Base-by-base conservation (phyloP, 352 stramenopile species). In the Pythium biforme region DNA sequence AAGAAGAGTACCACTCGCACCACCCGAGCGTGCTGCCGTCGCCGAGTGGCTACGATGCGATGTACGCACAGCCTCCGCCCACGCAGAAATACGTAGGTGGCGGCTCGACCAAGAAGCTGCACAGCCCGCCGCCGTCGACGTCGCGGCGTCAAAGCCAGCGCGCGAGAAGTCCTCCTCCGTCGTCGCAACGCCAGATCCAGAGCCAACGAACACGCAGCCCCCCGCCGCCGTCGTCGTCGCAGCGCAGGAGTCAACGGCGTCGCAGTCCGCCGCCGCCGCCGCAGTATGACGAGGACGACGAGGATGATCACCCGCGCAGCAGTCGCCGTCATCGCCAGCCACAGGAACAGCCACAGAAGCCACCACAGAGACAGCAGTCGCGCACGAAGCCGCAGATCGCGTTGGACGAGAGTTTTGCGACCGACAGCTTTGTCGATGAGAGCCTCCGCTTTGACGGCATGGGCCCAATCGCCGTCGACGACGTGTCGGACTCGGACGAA, bases 401-500 rank as follows among this genome's bases (percentile, higher is more conserved):
- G 20, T 7, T 33, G 8, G 39, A 57, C 41, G 64, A 75, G 26
- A 64, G 57, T 26, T 64, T 64, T n/a, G 57, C 48, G 12, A 40
- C 57, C 29, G 73, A 74, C 20, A 59, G 69, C 25, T 62, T 66
- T 47, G 46, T 64, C 33, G 75, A 89, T 23, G 72, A 80, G 5
- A 64, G 59, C 47, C 20, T 67, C 7, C 58, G 59, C 1, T 72
- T 68, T 20, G 76, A 87, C 55, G 66, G 46, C 10, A 77, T 81
- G 68, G 62, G 53, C 9, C 67, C 67, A 11, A 78, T 74, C 17
- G 73, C 77, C 23, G 57, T 64, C 3, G 55, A 66, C 14, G 62
- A 68, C 26, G 75, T 74, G 29, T 76, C 67, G 4, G 75, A 78
- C 37, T 73, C 61, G 6, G 83, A 89, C 43, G 83, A 89, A 26